These are phyloP conservation scores for Houttuynia cordata DNA, from an alignment of 164 flowering plant genomes.

Conservation along the genomic window DNA sequence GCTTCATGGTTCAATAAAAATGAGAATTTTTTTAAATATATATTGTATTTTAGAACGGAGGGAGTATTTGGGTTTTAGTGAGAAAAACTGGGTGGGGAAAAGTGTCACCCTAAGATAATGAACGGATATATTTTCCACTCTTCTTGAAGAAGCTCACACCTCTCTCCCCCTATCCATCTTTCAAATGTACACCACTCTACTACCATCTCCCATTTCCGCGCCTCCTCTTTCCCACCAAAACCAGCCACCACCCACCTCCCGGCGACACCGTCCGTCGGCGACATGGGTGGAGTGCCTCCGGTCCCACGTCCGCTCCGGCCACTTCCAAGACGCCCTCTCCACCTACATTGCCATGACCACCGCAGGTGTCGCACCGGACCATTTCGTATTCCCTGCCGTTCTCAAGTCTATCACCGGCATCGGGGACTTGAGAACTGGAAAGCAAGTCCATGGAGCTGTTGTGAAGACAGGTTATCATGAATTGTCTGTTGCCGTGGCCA, in stretches of 20 bases:
- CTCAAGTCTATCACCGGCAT: slow-evolving; percentile 44
- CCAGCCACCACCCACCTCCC: not conserved
- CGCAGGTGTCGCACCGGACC: slow-evolving; percentile 40
- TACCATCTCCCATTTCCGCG: slow-evolving; percentile 6
- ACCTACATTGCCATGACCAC: slow-evolving; percentile 41
- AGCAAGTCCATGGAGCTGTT: slow-evolving; percentile 49
- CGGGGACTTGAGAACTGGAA: slow-evolving; percentile 36
- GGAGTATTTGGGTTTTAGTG: too few relatives aligned
- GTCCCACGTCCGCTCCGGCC: slow-evolving; percentile 30
- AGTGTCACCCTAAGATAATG: too few relatives aligned
- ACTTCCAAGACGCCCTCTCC: slow-evolving; percentile 42
- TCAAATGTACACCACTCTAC: slow-evolving; percentile 7
- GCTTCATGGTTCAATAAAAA: too few relatives aligned
- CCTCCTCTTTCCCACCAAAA: slow-evolving; percentile 1
- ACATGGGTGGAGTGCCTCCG: slow-evolving; percentile 59
- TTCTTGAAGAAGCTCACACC: not conserved
- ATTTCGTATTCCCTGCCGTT: slow-evolving; percentile 60
- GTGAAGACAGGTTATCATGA: slow-evolving; percentile 39
- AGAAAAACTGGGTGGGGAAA: too few relatives aligned
- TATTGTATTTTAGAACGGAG: too few relatives aligned
- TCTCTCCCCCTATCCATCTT: not conserved
- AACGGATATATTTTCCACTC: too few relatives aligned
- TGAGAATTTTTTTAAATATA: too few relatives aligned
- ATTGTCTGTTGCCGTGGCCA: slow-evolving; percentile 41
- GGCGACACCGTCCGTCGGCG: slow-evolving; percentile 3